Base-by-base conservation (phyloP, 495 filamentous ascomycete genomes). In the Poronia punctata region DNA sequence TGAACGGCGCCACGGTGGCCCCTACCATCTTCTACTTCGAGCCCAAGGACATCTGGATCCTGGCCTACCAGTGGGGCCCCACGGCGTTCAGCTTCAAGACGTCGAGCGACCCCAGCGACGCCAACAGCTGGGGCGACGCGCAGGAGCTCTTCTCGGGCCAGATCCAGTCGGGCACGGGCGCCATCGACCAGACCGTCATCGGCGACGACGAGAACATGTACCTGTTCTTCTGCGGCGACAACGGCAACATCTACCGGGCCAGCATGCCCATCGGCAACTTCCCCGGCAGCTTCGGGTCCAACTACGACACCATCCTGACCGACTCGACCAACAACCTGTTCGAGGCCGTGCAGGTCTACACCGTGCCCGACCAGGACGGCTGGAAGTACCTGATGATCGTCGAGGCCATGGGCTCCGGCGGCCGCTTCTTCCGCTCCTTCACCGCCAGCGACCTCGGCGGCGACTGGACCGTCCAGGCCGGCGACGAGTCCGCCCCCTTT, bases 401-500 rank as follows among this genome's bases (percentile, higher is more conserved):
- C 45, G 79, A 83, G 55, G 56, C 70, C 0, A 77, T 79, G 27
- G 76, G 77, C 4, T 12, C 63, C 0, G 49, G 67, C 12, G 78
- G 78, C 1, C 70, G 78, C 4, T 83, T 75, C 44, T 83, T 83
- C 72, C 75, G 78, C 23, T 80, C 76, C 0, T 81, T 72, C 58
- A 80, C 75, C 2, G 66, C 79, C 15, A 61, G 43, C 23, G 71
- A 62, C 35, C 67, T 81, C 1, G 46, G 49, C 34, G 78, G 78
- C 0, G 24, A 58, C 14, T 82, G 78, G 78, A 74, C 71, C 0
- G 39, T 62, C 6, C 70, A 77, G 48, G 69, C 76, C 2, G 54
- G 55, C 1, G 67, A 32, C 17, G 77, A 81, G 61, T 65, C 50
- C 47, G 37, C 52, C 5, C 70, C 79, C 3, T 83, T 81, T 35